Conservation (phyloP, 768 basidiomycete genomes). For the Leucosporidium yakuticum region DNA sequence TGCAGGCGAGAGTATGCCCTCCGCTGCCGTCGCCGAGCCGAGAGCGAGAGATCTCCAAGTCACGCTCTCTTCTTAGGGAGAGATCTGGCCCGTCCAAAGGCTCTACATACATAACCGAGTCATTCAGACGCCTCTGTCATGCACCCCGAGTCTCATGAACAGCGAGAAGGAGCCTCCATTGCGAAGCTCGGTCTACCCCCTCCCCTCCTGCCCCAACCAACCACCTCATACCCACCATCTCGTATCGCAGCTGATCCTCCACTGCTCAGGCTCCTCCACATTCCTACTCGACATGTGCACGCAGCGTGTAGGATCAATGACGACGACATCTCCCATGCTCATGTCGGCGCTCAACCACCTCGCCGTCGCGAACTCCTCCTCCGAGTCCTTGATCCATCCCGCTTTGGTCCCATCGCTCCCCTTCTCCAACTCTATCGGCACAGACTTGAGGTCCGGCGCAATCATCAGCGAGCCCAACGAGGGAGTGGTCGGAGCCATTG, state of each 20-base stretch:
- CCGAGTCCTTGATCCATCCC: constrained; percentile 2
- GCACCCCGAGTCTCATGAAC: no score
- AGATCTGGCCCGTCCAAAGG: no score
- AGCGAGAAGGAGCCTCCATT: no score
- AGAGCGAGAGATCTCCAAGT: no score
- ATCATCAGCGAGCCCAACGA: background rate
- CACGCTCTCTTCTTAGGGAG: no score
- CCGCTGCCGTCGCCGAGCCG: no score
- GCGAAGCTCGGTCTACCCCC: no score
- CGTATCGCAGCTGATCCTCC: constrained; percentile 6
- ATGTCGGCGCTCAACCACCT: background rate
- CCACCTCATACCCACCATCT: background rate
- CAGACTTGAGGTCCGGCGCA: background rate
- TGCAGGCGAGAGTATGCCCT: no score
- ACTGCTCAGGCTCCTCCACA: background rate
- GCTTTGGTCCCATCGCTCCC: background rate
- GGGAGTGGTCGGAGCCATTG: background rate
- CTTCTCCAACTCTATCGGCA: background rate
- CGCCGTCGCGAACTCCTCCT: background rate
- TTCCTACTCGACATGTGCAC: background rate
- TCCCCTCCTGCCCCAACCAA: background rate
- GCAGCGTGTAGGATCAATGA: background rate
- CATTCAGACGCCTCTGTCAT: no score
- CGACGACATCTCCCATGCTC: background rate
- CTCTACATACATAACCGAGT: no score